Evolutionary conservation across 2,329 filamentous ascomycete genomes (phyloP), one percentile per base, ranked within the genome.

Genomic region (Nemania sp.): DNA sequence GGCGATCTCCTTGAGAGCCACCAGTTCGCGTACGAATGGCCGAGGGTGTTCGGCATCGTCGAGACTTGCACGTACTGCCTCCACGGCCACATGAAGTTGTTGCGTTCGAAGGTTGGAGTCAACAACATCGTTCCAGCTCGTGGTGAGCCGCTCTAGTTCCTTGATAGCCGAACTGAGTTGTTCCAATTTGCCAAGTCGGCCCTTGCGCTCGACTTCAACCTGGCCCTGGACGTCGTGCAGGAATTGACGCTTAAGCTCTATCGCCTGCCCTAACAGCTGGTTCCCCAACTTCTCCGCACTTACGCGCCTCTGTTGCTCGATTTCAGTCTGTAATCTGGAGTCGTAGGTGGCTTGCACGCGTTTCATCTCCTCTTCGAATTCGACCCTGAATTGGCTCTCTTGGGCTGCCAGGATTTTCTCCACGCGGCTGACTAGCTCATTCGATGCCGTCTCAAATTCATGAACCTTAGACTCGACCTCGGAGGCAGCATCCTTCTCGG

Each of bases 71-170:
- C 90, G 88, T 46, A 97, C 91, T 33, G 93, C 91, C 70, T 99
- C 94, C 24, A 97, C 89, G 17, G 94, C 94, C 30, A 99, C 91
- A 69, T 97, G 91, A 23, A 99, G 86, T 75, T 97, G 92, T 74
- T 99, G 94, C 0, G 94, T 97, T 73, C 90, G 88, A 59, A 97
- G 83, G 75, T 94, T 97, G 56, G 83, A 80, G 70, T 97, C 91
- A 19, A 99, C 85, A 31, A 97, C 90, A 34, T 86, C 84, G 73
- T 93, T 95, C 91, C 91, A 97, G 61, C 91, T 88, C 1, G 84
- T 83, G 1, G 92, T 95, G 49, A 99, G 83, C 72, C 86, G 86
- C 76, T 97, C 92, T 11, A 99, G 84, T 65, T 95, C 90, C 33
- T 80, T 79, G 15, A 99, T 90, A 11, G 86, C 87, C 28, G 83